These are phyloP conservation scores for Backusella parvicylindrica DNA, from an alignment of 192 early-diverging fungal genomes.

Conservation along the genomic window DNA sequence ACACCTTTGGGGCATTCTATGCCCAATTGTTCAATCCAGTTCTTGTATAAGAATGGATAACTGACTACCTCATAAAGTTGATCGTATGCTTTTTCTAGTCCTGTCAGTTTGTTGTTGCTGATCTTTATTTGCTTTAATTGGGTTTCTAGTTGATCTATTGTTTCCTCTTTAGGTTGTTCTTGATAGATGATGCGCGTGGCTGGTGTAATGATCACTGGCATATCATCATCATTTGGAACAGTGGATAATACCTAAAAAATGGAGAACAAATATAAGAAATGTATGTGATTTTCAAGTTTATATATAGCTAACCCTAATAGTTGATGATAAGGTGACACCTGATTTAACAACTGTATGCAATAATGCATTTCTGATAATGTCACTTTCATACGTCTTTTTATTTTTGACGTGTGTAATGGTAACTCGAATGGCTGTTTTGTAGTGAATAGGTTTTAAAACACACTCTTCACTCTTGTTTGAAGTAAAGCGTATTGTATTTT, in stretches of 20 bases:
- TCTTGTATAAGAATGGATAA: slow-evolving; percentile 67
- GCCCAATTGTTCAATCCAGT: slow-evolving; percentile 56
- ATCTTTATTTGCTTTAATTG: background rate
- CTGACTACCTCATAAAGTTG: slow-evolving; percentile 74
- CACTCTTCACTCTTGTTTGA: background rate
- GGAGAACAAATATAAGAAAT: background rate
- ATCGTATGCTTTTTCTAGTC: slow-evolving; percentile 72
- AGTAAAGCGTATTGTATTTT: background rate
- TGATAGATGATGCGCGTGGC: slow-evolving; percentile 9
- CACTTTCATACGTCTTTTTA: background rate
- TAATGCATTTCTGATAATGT: background rate
- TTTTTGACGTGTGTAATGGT: background rate
- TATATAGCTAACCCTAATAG: background rate
- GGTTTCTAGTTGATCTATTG: background rate
- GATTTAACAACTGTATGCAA: background rate
- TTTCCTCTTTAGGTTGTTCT: background rate
- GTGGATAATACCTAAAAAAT: slow-evolving; percentile 10
- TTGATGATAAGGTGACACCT: background rate
- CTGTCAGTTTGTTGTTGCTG: slow-evolving; percentile 37
- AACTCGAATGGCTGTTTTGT: background rate
- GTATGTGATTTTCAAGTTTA: background rate
- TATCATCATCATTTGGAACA: background rate
- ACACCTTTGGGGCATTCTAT: slow-evolving; percentile 86
- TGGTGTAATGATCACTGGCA: background rate
- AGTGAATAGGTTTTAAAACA: background rate